Percentiles rank a stretch among this genome's conserved stretches.
Conservation (phyloP, 2,329 filamentous ascomycete species). For the Trichoderma asperellum region DNA sequence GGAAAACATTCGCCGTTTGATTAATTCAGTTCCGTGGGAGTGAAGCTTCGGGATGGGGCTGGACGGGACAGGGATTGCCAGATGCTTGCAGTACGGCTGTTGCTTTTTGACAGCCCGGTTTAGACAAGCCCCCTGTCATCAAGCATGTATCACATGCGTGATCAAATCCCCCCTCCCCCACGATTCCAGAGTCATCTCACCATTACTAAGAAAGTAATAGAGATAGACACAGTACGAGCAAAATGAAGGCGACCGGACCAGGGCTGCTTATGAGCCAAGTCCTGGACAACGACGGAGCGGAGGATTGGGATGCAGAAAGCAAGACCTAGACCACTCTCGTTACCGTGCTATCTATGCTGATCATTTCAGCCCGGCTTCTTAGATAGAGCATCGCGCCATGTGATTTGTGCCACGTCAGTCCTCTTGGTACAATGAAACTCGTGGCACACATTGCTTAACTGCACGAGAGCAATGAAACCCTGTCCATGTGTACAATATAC, state of each 20-base stretch:
- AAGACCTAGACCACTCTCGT: slow-evolving; percentile 15
- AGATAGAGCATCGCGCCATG: background rate
- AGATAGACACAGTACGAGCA: slow-evolving; percentile 18
- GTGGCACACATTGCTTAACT: slow-evolving; percentile 12
- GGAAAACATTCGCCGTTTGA: background rate
- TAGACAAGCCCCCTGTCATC: background rate
- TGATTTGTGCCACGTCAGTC: slow-evolving; percentile 24
- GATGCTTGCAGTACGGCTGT: background rate
- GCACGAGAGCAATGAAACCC: background rate
- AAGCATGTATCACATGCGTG: slow-evolving; percentile 6
- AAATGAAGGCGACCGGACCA: background rate
- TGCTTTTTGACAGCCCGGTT: slow-evolving; percentile 3
- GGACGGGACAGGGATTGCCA: background rate
- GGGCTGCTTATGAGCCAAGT: background rate
- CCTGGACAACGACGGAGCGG: background rate
- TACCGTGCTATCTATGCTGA: slow-evolving; percentile 5
- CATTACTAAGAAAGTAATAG: background rate
- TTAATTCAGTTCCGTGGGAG: background rate
- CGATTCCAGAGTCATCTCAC: slow-evolving; percentile 11
- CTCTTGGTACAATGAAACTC: background rate
- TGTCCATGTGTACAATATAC: background rate
- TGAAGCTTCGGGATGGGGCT: background rate
- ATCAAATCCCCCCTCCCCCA: background rate
- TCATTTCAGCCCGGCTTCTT: slow-evolving; percentile 16
- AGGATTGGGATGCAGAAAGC: background rate